Evolutionary conservation across 768 basidiomycete genomes (phyloP).

Genomic region (Serendipita sp.): DNA sequence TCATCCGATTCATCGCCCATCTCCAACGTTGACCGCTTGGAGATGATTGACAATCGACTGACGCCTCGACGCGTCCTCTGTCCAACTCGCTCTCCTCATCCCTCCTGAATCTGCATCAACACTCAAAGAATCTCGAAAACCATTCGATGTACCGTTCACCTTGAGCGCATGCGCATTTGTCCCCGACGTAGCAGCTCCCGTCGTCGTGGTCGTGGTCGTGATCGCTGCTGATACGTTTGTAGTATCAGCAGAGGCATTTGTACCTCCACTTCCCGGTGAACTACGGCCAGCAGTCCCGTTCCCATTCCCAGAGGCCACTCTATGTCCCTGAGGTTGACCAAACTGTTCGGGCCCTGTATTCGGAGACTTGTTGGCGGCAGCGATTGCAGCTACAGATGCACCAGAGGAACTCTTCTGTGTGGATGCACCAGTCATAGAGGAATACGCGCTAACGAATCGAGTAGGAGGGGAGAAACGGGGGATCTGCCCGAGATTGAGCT

Average conservation of each 20-base stretch:
- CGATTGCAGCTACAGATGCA: neutral
- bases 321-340: neutral
- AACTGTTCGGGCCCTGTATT: neutral
- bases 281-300: neutral
- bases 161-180: neutral
- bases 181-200: neutral
- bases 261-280: neutral
- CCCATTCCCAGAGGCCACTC: neutral
- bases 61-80: neutral
- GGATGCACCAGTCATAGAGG: neutral
- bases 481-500: neutral
- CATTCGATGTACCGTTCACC: neutral
- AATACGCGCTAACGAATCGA: neutral
- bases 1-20: neutral
- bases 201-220: too few species aligned
- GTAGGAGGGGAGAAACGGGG: neutral
- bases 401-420: neutral
- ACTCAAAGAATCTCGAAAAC: neutral
- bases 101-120: neutral
- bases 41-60: neutral
- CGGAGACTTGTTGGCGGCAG: neutral
- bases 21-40: neutral
- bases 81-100: neutral
- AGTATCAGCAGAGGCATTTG: neutral
- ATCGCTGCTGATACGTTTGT: neutral